These are phyloP conservation scores for Apiospora hydei DNA, from an alignment of 2,329 filamentous ascomycete species.

Conservation along the genomic window DNA sequence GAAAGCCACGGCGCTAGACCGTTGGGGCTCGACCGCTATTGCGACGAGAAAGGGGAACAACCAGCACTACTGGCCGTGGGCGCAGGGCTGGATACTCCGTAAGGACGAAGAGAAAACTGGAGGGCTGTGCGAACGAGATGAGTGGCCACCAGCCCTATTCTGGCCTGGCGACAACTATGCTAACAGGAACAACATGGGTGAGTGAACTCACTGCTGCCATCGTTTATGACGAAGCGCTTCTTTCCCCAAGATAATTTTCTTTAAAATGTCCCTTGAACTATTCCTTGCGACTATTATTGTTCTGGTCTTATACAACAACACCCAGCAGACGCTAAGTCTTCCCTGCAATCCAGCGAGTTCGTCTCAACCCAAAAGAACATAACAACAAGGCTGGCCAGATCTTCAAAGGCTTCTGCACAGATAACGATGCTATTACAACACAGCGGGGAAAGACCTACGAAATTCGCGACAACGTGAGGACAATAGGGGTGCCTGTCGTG, in stretches of 20 bases:
- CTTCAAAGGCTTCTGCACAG: neutral
- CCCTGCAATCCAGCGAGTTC: neutral
- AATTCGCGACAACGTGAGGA: neutral
- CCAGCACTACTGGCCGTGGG: neutral
- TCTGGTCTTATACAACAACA: too few relatives aligned
- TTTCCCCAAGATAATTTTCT: too few relatives aligned
- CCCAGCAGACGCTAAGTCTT: neutral
- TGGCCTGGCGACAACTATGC: neutral
- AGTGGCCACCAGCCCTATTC: neutral
- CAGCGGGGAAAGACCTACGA: neutral
- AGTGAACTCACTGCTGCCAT: neutral
- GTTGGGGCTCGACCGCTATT: neutral
- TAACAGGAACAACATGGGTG: neutral
- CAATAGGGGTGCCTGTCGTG: neutral
- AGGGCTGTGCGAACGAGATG: neutral
- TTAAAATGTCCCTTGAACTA: too few relatives aligned
- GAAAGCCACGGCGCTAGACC: neutral
- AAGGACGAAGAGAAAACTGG: neutral
- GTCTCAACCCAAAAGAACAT: neutral
- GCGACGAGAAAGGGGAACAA: neutral
- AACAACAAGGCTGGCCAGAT: neutral
- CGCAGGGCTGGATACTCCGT: neutral
- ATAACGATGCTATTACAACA: neutral
- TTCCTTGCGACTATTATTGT: too few relatives aligned
- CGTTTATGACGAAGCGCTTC: too few relatives aligned